Evolutionary conservation across 2,329 filamentous ascomycete genomes (phyloP).

Genomic region (Ceratocystis colombiana): DNA sequence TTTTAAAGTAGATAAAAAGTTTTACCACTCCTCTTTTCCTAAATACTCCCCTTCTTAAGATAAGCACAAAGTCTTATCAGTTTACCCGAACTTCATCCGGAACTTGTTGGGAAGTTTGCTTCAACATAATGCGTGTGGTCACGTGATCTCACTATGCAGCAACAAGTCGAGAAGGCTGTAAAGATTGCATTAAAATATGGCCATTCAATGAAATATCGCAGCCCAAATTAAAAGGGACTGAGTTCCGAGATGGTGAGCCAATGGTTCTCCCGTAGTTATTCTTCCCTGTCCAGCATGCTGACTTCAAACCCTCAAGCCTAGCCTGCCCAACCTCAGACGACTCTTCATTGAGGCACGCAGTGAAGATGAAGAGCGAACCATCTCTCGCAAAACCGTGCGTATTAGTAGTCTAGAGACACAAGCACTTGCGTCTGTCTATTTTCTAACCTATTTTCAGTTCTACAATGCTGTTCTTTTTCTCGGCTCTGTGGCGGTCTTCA

Average conservation of each 20-base stretch:
- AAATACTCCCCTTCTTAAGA: no score
- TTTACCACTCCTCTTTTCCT: no score
- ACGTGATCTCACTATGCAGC: not conserved
- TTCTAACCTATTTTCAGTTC: constrained; percentile 51
- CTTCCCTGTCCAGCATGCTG: no score
- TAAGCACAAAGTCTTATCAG: no score
- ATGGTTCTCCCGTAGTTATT: not conserved
- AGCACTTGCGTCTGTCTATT: not conserved
- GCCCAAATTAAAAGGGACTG: not conserved
- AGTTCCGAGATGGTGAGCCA: constrained; percentile 18
- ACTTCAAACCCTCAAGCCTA: constrained; percentile 44
- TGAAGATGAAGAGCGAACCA: constrained; percentile 86
- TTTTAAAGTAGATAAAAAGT: no score
- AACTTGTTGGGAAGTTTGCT: no score
- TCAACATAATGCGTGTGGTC: not conserved
- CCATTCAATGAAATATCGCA: not conserved
- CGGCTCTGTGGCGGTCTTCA: constrained; percentile 90
- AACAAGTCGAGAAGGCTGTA: not conserved
- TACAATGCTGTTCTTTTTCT: constrained; percentile 97
- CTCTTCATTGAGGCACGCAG: constrained; percentile 91
- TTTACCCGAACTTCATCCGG: no score
- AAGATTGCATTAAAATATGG: not conserved
- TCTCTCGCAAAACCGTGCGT: constrained; percentile 82
- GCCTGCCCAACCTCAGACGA: constrained; percentile 85
- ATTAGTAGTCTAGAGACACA: not conserved